These are phyloP conservation scores for Fusarium transvaalense DNA, from an alignment of 2,329 filamentous ascomycete species.

Conservation along the genomic window DNA sequence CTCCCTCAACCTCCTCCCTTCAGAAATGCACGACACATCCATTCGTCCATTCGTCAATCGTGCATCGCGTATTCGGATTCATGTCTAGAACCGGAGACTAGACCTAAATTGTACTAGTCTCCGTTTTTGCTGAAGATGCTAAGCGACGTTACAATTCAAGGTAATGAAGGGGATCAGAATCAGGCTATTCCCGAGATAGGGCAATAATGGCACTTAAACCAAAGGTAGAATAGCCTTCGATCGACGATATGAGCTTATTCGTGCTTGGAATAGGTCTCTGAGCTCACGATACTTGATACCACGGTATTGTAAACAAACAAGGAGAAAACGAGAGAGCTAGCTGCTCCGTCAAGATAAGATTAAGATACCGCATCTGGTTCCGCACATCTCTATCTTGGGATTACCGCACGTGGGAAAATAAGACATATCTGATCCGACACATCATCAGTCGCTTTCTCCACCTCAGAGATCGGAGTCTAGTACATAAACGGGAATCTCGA, in stretches of 20 bases:
- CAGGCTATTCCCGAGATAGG: neutral
- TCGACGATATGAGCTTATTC: neutral
- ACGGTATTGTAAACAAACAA: too few species aligned
- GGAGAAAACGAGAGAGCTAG: fast-evolving
- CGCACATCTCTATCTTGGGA: neutral
- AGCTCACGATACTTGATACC: fast-evolving
- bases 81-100: conserved; percentile 51
- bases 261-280: neutral
- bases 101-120: conserved; percentile 40
- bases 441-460: neutral
- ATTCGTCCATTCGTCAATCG: neutral
- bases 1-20: neutral
- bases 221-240: neutral
- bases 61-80: conserved; percentile 30
- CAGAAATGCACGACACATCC: conserved; percentile 4
- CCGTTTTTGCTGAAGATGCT: conserved; percentile 8
- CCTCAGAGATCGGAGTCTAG: conserved; percentile 43
- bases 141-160: conserved; percentile 1
- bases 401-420: neutral
- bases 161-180: conserved; percentile 3
- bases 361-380: too few species aligned
- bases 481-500: conserved; percentile 28
- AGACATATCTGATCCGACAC: neutral
- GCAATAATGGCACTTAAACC: neutral
- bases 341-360: too few species aligned